Percentiles rank a stretch among this genome's conserved stretches.
Evolutionary conservation across 1,284 basidiomycete species (phyloP).

Genomic region (Bjerkandera adusta): DNA sequence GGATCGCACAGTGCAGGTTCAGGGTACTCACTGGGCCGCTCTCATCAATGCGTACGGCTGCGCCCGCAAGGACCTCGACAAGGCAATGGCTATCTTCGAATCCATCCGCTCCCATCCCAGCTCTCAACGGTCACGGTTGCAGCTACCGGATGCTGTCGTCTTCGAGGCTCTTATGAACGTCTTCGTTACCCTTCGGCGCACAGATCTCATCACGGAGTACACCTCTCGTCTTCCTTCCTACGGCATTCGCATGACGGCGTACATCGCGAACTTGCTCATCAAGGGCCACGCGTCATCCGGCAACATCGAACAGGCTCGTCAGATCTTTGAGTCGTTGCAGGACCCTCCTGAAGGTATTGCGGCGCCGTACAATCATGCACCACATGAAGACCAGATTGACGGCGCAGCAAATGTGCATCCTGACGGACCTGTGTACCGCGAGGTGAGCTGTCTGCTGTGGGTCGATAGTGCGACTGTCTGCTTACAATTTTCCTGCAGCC

Average conservation of each 20-base stretch:
- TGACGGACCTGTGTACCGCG: constrained; percentile 78
- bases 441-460: constrained; percentile 53
- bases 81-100: constrained; percentile 79
- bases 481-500: constrained; percentile 43
- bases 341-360: constrained; percentile 88
- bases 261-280: constrained; percentile 93
- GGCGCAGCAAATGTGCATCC: constrained; percentile 9
- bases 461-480: constrained; percentile 3
- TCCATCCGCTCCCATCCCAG: constrained; percentile 60
- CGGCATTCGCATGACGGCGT: constrained; percentile 89
- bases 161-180: constrained; percentile 94
- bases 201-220: constrained; percentile 79
- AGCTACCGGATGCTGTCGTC: constrained; percentile 78
- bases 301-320: constrained; percentile 68
- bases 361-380: constrained; percentile 85
- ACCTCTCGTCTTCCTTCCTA: constrained; percentile 59
- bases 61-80: constrained; percentile 74
- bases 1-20: constrained; percentile 56
- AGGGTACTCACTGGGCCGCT: constrained; percentile 89
- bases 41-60: constrained; percentile 92
- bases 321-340: constrained; percentile 83
- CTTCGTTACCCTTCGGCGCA: constrained; percentile 75
- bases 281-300: constrained; percentile 80
- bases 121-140: constrained; percentile 28
- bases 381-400: constrained; percentile 44